Base-by-base conservation (phyloP, 208 protist species). In the Crithidia acanthocephali region DNA sequence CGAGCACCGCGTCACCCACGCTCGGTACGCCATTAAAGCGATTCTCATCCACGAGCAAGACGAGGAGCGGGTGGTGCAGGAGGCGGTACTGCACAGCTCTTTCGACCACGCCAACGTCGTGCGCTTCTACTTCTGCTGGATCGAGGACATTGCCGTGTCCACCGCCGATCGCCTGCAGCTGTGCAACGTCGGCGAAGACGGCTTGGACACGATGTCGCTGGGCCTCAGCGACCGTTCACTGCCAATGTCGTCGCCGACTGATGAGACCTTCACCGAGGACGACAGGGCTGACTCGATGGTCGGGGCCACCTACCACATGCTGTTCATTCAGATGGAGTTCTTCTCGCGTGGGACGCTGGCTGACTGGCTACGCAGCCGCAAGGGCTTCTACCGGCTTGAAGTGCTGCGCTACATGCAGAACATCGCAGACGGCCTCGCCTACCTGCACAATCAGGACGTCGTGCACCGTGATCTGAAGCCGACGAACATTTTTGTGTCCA, bases 271-370 rank as follows among this genome's bases (percentile, higher is more conserved):
- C 28, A 64, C 28, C 16, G 32, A 57, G 9, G 32, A 51, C 4
- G 52, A 68, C 0, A 13, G 5, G 18, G 44, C 22, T 7, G 37
- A n/a, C 5, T 57, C 57, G 13, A 6, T 53, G 6, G 32, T 18
- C 8, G 64, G 51, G 23, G 56, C 55, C 13, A 85, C 59, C 20
- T 91, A 83, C 52, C 77, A 76, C 32, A 82, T 93, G 80, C 78
- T 95, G 13, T 95, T 95, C 63, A 95, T 95, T 37, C 88, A 93
- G 69, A 94, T 92, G 86, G 91, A 95, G 74, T 95, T 91, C 79
- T 95, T 92, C 72, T 33, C 71, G 8, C 72, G 57, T 22, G 91
- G 91, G 13, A 95, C 91, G 23, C 70, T 95, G 6, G 83, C 87
- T 1, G 86, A 95, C 59, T 67, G 82, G 64, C 76, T 95, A 57